Evolutionary conservation across 179 eudicot genomes (phyloP), one percentile per base, ranked within the genome.

Genomic region (Beta macrorhiza): DNA sequence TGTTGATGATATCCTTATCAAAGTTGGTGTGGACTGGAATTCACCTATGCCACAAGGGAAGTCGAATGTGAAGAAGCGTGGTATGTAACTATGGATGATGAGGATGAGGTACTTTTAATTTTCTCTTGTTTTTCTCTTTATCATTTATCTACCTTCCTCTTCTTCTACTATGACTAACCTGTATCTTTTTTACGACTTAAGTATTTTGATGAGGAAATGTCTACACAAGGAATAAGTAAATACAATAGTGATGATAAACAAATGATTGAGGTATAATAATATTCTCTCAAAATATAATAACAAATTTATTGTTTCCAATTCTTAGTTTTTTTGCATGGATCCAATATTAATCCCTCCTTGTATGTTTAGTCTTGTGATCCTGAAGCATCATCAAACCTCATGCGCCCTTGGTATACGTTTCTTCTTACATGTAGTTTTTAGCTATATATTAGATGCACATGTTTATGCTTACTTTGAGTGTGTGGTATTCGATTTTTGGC

Each of bases 121-220:
- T 62, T 62, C 59, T 62, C 10, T 7, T 29, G 32, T 47, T 7
- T 47, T 47, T 47, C 8, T 7, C 13, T 64, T 22, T 64, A 29
- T 29, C 32, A 29, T 29, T 29, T 29, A 1, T 29, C 32, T 64
- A 22, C 37, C 42, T 32, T 37, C n/a, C n/a, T n/a, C 42, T 12
- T 19, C 5, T 68, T 68, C 8, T 68, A 15, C 7, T 68, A 37
- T 13, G 15, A 19, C n/a, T 68, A 68, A 68, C 51, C 12, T 68
- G 20, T 11, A 62, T 62, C 0, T 15, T 37, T 64, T 68, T 42
- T 44, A 3, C 37, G n/a, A 37, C 8, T 68, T 14, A 32, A 44
- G 53, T 37, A 53, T 68, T 68, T 52, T 11, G 72, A 68, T 11
- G 72, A 68, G 47, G 51, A 37, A 37, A 68, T 68, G n/a, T 68